Conservation (phyloP, 805 yeast genomes). For the Pichia scutulata region DNA sequence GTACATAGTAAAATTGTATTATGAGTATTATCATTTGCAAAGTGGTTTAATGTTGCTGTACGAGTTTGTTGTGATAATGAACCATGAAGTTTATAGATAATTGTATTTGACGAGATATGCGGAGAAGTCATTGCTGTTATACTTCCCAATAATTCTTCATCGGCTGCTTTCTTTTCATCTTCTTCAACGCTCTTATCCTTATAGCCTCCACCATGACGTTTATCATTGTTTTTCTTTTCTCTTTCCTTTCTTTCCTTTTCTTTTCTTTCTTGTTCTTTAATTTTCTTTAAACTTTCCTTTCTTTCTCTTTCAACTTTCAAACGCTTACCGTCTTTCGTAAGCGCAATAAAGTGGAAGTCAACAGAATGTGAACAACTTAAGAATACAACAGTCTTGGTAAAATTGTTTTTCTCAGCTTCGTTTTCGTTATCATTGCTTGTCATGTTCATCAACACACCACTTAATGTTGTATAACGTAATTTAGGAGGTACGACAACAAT, state of each 20-base stretch:
- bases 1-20: slow-evolving; percentile 78
- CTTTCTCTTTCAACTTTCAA: slow-evolving; percentile 14
- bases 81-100: slow-evolving; percentile 77
- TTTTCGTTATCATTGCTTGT: slow-evolving; percentile 23
- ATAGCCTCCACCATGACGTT: neutral
- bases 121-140: slow-evolving; percentile 48
- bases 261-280: slow-evolving; percentile 16
- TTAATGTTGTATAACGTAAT: slow-evolving; percentile 73
- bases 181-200: slow-evolving; percentile 8
- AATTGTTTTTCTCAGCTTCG: neutral
- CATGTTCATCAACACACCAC: slow-evolving; percentile 53
- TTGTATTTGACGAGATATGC: slow-evolving; percentile 34
- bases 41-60: slow-evolving; percentile 64
- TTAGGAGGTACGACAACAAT: slow-evolving; percentile 88
- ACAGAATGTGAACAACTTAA: slow-evolving; percentile 96
- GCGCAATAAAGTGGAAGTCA: slow-evolving; percentile 76
- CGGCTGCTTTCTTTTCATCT: slow-evolving; percentile 1
- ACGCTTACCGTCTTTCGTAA: slow-evolving; percentile 50
- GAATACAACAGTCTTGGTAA: slow-evolving; percentile 67
- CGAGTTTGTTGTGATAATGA: slow-evolving; percentile 80
- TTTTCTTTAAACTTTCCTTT: slow-evolving; percentile 14
- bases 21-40: slow-evolving; percentile 37
- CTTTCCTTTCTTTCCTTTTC: neutral
- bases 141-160: slow-evolving; percentile 8
- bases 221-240: neutral